Evolutionary conservation across 257 asterid genomes (phyloP), one percentile per base, ranked within the genome.

Genomic region (Ajuga chamaepitys): DNA sequence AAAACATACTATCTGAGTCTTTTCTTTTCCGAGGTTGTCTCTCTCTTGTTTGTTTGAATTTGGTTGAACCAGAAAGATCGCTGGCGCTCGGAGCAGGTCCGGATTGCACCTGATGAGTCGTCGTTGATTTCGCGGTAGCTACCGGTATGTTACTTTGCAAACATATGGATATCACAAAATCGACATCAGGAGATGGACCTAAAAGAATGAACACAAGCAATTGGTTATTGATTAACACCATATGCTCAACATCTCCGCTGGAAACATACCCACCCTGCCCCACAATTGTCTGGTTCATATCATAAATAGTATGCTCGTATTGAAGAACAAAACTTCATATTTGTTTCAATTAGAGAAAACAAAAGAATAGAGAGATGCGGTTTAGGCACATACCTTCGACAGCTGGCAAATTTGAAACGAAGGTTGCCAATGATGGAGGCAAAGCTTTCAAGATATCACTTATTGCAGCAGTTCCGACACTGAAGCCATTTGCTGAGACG

Each of bases 111-210:
- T 64, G 88, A 44, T 70, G 78, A 75, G 80, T 64, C 32, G 80
- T 53, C 4, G 70, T 77, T 7, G 86, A 41, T 80, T 81, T 86
- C 67, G 70, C 81, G 13, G 67, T 77, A 28, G 79, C 70, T 45
- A 75, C 25, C 13, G 85, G 83, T 50, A 90, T 61, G 73, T 86
- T 90, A 82, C 91, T 88, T 88, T 90, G 96, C 87, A 93, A 80
- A 59, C 95, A 90, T 80, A 90, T 75, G 53, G 97, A 88, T 78
- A 93, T 73, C 70, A 93, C 95, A 74, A 86, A 77, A 78, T 93
- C 97, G 41, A 84, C 88, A 70, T 90, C 95, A 5, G 96, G 99
- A 5, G 92, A 80, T 24, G 97, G 99, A 69, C 99, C 99, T 93
- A 75, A 67, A 73, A 58, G 30, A 57, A 22, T 17, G 68, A 77